Conservation (phyloP, 2,329 filamentous ascomycete genomes). For the Septoria petroselini region DNA sequence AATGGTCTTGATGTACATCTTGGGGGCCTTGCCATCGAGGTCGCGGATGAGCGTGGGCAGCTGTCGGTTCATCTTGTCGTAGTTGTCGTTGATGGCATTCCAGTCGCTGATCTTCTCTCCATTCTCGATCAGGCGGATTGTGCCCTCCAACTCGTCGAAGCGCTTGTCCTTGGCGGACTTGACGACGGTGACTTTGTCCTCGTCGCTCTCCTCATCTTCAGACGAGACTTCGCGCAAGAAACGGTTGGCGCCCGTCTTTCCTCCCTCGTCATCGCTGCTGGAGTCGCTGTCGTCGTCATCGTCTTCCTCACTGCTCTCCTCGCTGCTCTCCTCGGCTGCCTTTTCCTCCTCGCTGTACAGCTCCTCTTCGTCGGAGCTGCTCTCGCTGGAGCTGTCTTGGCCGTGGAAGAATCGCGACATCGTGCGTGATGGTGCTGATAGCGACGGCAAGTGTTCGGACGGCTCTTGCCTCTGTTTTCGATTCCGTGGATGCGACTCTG, state of each 20-base stretch:
- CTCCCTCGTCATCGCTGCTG: slow-evolving; percentile 54
- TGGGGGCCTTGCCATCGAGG: slow-evolving; percentile 73
- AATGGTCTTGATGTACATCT: slow-evolving; percentile 87
- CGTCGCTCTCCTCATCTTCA: slow-evolving; percentile 71
- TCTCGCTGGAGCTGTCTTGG: slow-evolving; percentile 93
- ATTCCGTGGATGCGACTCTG: slow-evolving; percentile 2
- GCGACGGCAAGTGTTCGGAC: slow-evolving; percentile 3
- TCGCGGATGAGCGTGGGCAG: slow-evolving; percentile 47
- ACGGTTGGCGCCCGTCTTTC: slow-evolving; percentile 68
- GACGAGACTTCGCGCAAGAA: slow-evolving; percentile 71
- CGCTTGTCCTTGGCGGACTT: slow-evolving; percentile 99
- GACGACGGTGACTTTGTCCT: slow-evolving; percentile 79
- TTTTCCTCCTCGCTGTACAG: slow-evolving; percentile 80
- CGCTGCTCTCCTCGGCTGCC: slow-evolving; percentile 54
- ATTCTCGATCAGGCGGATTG: slow-evolving; percentile 89
- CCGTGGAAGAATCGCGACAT: slow-evolving; percentile 92
- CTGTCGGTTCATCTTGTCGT: slow-evolving; percentile 61
- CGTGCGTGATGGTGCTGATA: slow-evolving; percentile 17
- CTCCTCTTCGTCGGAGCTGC: slow-evolving; percentile 90
- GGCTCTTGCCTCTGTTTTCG: slow-evolving; percentile 19
- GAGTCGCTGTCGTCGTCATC: slow-evolving; percentile 52
- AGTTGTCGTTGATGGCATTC: slow-evolving; percentile 67
- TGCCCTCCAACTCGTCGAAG: slow-evolving; percentile 86
- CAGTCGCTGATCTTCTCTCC: slow-evolving; percentile 97
- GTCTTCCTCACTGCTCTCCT: slow-evolving; percentile 38